Conservation (phyloP, 2,329 filamentous ascomycete genomes). For the Geosmithia flava region DNA sequence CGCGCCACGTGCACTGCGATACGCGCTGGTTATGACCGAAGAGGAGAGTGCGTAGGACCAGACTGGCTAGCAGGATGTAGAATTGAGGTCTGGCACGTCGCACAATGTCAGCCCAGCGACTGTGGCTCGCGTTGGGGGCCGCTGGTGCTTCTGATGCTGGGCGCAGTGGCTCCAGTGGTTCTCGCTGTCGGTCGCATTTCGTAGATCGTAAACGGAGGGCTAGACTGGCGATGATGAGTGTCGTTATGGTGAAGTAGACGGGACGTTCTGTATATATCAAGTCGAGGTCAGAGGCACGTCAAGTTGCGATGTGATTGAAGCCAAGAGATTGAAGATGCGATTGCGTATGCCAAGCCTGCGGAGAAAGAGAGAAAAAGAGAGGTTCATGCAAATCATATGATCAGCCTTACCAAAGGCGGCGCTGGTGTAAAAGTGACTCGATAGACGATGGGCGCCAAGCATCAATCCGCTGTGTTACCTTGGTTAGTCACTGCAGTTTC, state of each 20-base stretch:
- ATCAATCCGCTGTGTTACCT: slow-evolving; percentile 1
- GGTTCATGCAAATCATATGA: too few relatives aligned
- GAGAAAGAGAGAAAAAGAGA: neutral
- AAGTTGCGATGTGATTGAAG: too few relatives aligned
- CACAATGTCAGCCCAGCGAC: neutral
- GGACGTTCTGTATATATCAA: neutral
- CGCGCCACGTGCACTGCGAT: neutral
- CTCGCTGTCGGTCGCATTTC: neutral
- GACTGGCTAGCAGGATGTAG: neutral
- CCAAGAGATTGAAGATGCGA: too few relatives aligned
- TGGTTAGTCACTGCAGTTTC: too few relatives aligned
- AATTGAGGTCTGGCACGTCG: neutral
- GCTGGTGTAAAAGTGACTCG: slow-evolving; percentile 2
- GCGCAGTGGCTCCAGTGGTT: neutral
- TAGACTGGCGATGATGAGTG: neutral
- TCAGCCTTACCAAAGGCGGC: slow-evolving; percentile 2
- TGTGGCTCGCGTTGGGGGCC: neutral
- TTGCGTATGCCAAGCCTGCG: neutral
- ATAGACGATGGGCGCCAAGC: slow-evolving; percentile 1
- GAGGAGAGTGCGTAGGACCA: slow-evolving; percentile 1
- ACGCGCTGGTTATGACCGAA: slow-evolving; percentile 1
- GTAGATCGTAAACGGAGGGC: neutral
- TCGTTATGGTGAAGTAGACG: slow-evolving; percentile 1
- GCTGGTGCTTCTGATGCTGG: neutral
- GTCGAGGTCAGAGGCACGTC: neutral